Evolutionary conservation across 345 rosid genomes (phyloP).

Genomic region (Murraya paniculata): DNA sequence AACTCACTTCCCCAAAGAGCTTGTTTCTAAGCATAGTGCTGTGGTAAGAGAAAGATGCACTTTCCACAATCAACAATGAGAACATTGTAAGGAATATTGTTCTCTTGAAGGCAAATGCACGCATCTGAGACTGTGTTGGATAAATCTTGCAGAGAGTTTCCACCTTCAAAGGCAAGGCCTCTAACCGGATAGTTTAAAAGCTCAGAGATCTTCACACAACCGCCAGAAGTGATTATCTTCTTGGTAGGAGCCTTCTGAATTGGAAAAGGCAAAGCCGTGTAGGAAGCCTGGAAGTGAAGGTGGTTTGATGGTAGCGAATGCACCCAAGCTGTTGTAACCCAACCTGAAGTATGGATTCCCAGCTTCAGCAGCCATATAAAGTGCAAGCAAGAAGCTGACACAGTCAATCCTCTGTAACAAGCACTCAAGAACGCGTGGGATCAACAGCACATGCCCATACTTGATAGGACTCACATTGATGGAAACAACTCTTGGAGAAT

Average conservation of each 20-base stretch:
- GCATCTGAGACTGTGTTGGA: conserved; percentile 58
- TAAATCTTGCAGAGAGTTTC: conserved; percentile 55
- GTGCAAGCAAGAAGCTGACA: conserved; percentile 78
- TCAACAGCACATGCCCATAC: conserved; percentile 89
- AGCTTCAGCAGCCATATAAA: conserved; percentile 77
- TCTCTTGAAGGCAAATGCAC: conserved; percentile 82
- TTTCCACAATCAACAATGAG: conserved; percentile 87
- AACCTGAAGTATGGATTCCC: conserved; percentile 75
- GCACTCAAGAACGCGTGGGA: conserved; percentile 80
- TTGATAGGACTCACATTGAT: conserved; percentile 97
- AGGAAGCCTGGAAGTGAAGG: conserved; percentile 99
- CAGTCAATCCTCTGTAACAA: conserved; percentile 92
- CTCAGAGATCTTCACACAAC: conserved; percentile 61
- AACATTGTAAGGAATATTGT: conserved; percentile 84
- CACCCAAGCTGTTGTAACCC: conserved; percentile 95
- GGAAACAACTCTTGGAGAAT: conserved; percentile 81
- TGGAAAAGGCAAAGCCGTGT: conserved; percentile 70
- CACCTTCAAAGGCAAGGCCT: conserved; percentile 81
- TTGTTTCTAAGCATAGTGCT: conserved; percentile 96
- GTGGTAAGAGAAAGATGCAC: conserved; percentile 69
- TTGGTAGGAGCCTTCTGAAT: conserved; percentile 75
- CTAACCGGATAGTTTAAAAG: conserved; percentile 76
- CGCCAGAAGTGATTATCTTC: conserved; percentile 42
- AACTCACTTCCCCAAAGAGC: conserved; percentile 88
- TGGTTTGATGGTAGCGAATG: conserved; percentile 98